Evolutionary conservation across 495 filamentous ascomycete genomes (phyloP), one percentile per base, ranked within the genome.

Genomic region (Rhizodiscina lignyota): DNA sequence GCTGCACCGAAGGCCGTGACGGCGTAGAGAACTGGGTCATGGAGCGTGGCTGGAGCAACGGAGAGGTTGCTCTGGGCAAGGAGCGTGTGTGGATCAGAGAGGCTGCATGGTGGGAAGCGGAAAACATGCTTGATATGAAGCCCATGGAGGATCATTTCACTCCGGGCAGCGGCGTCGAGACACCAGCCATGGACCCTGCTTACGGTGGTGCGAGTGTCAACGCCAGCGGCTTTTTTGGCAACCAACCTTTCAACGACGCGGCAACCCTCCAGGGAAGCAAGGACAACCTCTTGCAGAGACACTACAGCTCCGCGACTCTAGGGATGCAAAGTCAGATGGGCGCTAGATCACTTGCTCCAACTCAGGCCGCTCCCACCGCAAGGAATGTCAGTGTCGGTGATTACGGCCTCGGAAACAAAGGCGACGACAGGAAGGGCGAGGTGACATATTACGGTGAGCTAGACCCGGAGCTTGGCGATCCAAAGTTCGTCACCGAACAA

Each of bases 21-120:
- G 91, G 91, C 32, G 83, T 94, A 32, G 83, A 96, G 44, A 92
- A 72, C 52, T 97, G 89, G 89, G 67, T 93, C 34, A 66, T 94
- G 29, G 85, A 96, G 55, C 73, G 89, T 29, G 91, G 89, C 2
- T 97, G 89, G 89, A 94, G 83, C 55, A 96, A 97, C 48, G 89
- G 89, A 19, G 91, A 96, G 50, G 87, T 94, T 2, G 71, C 91
- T 16, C 64, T 97, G 28, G 89, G 89, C 36, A 70, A 74, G 24
- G 81, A 93, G 53, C 74, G 89, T 4, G 77, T 97, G 24, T 97
- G 89, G 89, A 85, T 94, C 65, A 67, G 89, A 28, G 89, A 97
- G 52, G 71, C 62, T 32, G 75, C 84, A 6, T 97, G 89, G 89
- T 94, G 89, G 86, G 91, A 96, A 55, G 86, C 86, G 8, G 89